These are phyloP conservation scores for Berberis thunbergii DNA, from an alignment of 164 flowering plant genomes.

Conservation along the genomic window DNA sequence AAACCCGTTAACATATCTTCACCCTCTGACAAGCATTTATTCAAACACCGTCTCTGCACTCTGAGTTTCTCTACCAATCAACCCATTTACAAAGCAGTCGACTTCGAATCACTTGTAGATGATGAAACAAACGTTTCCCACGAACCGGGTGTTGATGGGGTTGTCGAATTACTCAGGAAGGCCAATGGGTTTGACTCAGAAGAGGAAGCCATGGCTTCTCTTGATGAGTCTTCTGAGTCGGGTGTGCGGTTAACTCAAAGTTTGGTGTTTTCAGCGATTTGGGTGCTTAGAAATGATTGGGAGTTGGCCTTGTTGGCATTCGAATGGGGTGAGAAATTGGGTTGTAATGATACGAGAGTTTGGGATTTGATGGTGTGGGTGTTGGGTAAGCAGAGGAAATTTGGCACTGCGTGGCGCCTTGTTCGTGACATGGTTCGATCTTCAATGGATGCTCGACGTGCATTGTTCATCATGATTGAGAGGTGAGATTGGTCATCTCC, in stretches of 20 bases:
- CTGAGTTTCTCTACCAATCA: too few species aligned
- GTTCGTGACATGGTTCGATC: conserved; percentile 40
- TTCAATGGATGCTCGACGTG: conserved; percentile 28
- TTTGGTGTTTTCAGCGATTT: conserved; percentile 41
- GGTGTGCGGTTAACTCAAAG: conserved; percentile 29
- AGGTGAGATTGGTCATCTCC: conserved; percentile 31
- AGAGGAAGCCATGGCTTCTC: conserved; percentile 38
- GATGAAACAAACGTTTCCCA: too few species aligned
- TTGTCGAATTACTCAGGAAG: conserved; percentile 25
- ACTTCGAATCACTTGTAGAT: too few species aligned
- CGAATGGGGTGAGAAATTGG: conserved; percentile 55
- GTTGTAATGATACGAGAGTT: conserved; percentile 22
- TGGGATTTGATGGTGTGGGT: conserved; percentile 69
- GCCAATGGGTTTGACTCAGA: conserved; percentile 28
- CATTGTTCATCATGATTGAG: conserved; percentile 66
- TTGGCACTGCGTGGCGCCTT: conserved; percentile 68
- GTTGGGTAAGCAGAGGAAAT: conserved; percentile 54
- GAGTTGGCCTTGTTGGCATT: conserved; percentile 59
- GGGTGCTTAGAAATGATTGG: conserved; percentile 69
- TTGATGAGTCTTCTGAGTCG: conserved; percentile 32
- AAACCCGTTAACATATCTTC: too few species aligned
- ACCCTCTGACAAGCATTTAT: too few species aligned
- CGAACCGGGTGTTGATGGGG: conserved; percentile 1
- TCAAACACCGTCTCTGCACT: too few species aligned
- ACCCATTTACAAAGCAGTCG: too few species aligned